phyloP scores from a whole-genome alignment of 768 basidiomycete species.

The Lactifluus subvellereus region DNA sequence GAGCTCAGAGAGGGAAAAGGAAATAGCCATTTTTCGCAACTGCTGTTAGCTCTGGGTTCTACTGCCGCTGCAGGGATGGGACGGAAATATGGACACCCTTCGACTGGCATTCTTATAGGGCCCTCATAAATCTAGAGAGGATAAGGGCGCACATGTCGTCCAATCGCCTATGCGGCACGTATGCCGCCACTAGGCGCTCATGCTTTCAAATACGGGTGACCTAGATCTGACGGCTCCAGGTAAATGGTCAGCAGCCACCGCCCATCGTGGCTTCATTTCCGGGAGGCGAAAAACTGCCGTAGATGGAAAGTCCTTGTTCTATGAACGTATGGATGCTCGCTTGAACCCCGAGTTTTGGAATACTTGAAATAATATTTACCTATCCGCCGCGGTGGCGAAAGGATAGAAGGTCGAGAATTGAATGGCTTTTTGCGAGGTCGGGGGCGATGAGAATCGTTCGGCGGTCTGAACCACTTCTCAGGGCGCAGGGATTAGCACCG shows the following conservation, averaged over 20 bases:
- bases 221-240: conserved; percentile 5
- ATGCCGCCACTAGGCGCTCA: not conserved
- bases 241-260: not conserved
- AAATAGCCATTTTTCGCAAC: conserved; percentile 14
- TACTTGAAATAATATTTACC: not conserved
- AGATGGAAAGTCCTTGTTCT: conserved; percentile 14
- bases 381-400: not conserved
- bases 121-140: not conserved
- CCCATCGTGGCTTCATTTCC: conserved; percentile 13
- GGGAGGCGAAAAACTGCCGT: conserved; percentile 1
- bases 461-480: not conserved
- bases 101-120: not conserved
- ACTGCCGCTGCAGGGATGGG: conserved; percentile 1
- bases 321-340: not conserved
- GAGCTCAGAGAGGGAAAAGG: conserved; percentile 19
- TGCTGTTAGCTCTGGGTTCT: not conserved
- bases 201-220: conserved; percentile 1
- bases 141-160: conserved; percentile 5
- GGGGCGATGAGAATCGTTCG: not conserved
- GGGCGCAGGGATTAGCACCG: not conserved
- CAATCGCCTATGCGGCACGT: not conserved
- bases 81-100: not conserved
- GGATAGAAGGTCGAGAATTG: not conserved
- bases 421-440: not conserved
- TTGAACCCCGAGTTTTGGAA: not conserved